Evolutionary conservation across 2,329 filamentous ascomycete genomes (phyloP).

Genomic region (Harringtonia lauricola): DNA sequence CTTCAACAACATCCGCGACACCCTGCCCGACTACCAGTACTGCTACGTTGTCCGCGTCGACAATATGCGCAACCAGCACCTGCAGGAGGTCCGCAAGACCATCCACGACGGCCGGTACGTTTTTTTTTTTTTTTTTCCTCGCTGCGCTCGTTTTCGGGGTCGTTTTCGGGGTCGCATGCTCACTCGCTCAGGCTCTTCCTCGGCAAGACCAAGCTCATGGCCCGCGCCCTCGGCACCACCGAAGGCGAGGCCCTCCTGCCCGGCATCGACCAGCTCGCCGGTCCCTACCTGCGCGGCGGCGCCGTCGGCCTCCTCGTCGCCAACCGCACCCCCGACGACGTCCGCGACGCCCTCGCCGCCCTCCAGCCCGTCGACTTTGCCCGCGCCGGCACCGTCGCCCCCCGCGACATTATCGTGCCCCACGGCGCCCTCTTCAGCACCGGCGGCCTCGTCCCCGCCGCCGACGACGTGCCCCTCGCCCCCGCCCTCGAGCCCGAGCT

Average conservation of each 20-base stretch:
- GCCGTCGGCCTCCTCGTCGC: constrained; percentile 84
- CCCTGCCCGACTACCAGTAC: constrained; percentile 74
- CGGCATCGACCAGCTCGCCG: constrained; percentile 59
- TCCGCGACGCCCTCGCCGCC: constrained; percentile 61
- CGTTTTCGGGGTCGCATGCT: no score
- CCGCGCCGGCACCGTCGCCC: constrained; percentile 67
- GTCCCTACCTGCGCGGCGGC: constrained; percentile 57
- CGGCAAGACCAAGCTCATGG: constrained; percentile 99
- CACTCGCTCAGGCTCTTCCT: constrained; percentile 96
- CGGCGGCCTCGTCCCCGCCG: constrained; percentile 66
- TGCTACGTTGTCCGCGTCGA: constrained; percentile 90
- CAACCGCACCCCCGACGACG: constrained; percentile 52
- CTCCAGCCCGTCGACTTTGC: constrained; percentile 80
- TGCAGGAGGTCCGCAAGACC: constrained; percentile 81
- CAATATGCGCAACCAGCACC: constrained; percentile 96
- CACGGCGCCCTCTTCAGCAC: constrained; percentile 71
- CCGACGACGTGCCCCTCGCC: constrained; percentile 77
- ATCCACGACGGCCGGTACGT: constrained; percentile 72
- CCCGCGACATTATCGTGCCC: constrained; percentile 69
- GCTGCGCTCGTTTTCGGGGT: constrained; percentile 41
- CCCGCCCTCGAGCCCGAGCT: constrained; percentile 87
- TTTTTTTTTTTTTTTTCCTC: constrained; percentile 3
- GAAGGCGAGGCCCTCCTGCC: constrained; percentile 71
- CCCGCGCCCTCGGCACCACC: constrained; percentile 75
- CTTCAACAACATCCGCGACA: constrained; percentile 78